Percentiles rank a stretch among this genome's conserved stretches.
phyloP scores from a whole-genome alignment of 2,329 filamentous ascomycete species.

The Bipolaris sorokiniana region DNA sequence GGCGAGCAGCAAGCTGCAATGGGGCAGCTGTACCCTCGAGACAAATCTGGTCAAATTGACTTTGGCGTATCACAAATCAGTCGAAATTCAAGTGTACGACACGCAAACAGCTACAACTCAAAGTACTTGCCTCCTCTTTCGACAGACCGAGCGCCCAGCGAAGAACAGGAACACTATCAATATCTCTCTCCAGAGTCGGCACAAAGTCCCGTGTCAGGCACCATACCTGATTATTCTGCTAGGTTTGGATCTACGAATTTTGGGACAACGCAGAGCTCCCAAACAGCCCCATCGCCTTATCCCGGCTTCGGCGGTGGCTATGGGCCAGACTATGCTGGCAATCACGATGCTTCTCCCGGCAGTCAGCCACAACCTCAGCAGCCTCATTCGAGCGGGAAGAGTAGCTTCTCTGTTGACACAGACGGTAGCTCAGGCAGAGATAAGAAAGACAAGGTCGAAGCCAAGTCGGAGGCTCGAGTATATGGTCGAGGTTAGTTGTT shows the following conservation, averaged over 20 bases:
- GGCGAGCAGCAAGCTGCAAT: constrained; percentile 39
- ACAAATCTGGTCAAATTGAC: constrained; percentile 25
- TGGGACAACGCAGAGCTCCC: constrained; percentile 27
- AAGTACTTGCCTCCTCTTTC: constrained; percentile 36
- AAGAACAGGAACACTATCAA: constrained; percentile 42
- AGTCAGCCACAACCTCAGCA: constrained; percentile 30
- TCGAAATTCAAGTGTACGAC: constrained; percentile 37
- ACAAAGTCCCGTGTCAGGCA: constrained; percentile 26
- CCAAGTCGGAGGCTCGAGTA: constrained; percentile 58
- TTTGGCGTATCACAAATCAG: constrained; percentile 27
- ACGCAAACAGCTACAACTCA: constrained; percentile 28
- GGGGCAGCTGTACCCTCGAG: constrained; percentile 31
- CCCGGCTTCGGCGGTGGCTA: constrained; percentile 33
- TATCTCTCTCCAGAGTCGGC: constrained; percentile 39
- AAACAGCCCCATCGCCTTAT: constrained; percentile 28
- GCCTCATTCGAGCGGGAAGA: constrained; percentile 47
- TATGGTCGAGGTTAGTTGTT: constrained; percentile 61
- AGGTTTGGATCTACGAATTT: constrained; percentile 40
- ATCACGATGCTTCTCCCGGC: constrained; percentile 42
- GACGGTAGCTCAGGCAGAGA: constrained; percentile 43
- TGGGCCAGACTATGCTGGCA: constrained; percentile 36
- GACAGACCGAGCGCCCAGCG: constrained; percentile 22
- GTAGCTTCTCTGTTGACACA: constrained; percentile 50
- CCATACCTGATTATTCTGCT: constrained; percentile 32
- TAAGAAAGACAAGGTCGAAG: constrained; percentile 54